phyloP scores from a whole-genome alignment of 108 stramenopile genomes.

The Aurantiochytrium sp. region DNA sequence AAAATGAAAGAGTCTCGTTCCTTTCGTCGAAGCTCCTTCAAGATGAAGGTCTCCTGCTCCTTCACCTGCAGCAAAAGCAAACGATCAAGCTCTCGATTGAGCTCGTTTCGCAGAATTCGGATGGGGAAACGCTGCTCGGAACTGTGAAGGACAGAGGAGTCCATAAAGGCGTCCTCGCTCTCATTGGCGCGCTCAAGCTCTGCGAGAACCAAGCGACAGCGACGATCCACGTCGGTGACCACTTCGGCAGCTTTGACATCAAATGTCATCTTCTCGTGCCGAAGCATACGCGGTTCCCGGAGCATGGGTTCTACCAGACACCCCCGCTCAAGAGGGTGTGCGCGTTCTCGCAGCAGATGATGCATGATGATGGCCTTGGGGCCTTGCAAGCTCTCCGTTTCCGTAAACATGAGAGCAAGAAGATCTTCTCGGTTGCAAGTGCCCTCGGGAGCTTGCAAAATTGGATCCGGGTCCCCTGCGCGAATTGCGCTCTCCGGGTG shows the following conservation, averaged over 20 bases:
- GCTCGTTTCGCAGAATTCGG: constrained; percentile 38
- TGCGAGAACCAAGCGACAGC: constrained; percentile 34
- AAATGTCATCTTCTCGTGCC: background rate
- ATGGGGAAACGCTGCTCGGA: constrained; percentile 43
- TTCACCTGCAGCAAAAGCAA: constrained; percentile 46
- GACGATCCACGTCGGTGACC: constrained; percentile 40
- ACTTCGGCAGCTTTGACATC: background rate
- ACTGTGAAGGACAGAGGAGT: constrained; percentile 39
- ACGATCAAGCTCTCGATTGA: constrained; percentile 48
- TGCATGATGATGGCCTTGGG: background rate
- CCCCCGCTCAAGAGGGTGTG: background rate
- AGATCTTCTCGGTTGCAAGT: background rate
- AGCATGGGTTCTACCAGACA: background rate
- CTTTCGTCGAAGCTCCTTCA: constrained; percentile 28
- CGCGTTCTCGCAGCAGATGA: background rate
- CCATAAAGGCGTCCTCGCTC: constrained; percentile 32
- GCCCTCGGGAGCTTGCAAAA: background rate
- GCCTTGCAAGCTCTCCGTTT: background rate
- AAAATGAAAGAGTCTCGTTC: background rate
- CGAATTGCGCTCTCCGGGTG: background rate
- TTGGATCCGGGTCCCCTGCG: background rate
- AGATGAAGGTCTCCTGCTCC: constrained; percentile 42
- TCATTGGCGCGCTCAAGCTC: constrained; percentile 45
- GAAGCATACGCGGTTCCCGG: background rate
- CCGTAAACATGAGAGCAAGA: background rate